phyloP scores from a whole-genome alignment of 306 rosid genomes.

The Chamaecrista fasciculata region DNA sequence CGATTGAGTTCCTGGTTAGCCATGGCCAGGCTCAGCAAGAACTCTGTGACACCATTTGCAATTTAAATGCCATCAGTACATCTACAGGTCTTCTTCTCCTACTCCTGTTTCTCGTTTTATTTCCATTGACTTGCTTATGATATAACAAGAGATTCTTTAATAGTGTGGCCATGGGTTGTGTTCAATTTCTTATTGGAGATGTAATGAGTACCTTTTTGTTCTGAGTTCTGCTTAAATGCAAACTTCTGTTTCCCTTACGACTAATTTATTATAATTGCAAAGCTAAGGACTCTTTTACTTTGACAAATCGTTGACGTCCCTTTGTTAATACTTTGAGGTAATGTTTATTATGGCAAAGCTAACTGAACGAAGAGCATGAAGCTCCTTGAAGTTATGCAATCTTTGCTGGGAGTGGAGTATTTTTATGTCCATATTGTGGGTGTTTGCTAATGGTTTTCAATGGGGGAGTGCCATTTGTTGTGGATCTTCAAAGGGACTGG shows the following conservation, averaged over 20 bases:
- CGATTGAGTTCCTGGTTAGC: slow-evolving; percentile 76
- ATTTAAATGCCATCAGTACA: slow-evolving; percentile 70
- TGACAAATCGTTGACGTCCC: not conserved
- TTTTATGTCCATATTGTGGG: too few relatives aligned
- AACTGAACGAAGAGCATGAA: too few relatives aligned
- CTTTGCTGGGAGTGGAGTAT: too few relatives aligned
- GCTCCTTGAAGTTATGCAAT: too few relatives aligned
- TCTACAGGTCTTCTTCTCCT: slow-evolving; percentile 57
- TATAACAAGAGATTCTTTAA: not conserved
- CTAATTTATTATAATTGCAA: not conserved
- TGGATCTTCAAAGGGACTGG: too few relatives aligned
- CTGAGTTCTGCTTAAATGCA: not conserved
- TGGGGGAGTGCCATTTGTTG: too few relatives aligned
- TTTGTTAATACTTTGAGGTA: not conserved
- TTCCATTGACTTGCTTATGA: slow-evolving; percentile 15
- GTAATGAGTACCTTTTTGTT: not conserved
- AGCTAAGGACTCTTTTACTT: not conserved
- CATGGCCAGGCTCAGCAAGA: slow-evolving; percentile 82
- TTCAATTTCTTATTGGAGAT: not conserved
- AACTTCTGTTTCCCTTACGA: not conserved
- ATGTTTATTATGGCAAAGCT: too few relatives aligned
- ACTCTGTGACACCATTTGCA: slow-evolving; percentile 83
- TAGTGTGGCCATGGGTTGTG: not conserved
- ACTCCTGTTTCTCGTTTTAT: not conserved
- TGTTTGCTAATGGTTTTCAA: too few relatives aligned